Base-by-base conservation (phyloP, 2,329 filamentous ascomycete species). In the Sordariomycetes sp. region DNA sequence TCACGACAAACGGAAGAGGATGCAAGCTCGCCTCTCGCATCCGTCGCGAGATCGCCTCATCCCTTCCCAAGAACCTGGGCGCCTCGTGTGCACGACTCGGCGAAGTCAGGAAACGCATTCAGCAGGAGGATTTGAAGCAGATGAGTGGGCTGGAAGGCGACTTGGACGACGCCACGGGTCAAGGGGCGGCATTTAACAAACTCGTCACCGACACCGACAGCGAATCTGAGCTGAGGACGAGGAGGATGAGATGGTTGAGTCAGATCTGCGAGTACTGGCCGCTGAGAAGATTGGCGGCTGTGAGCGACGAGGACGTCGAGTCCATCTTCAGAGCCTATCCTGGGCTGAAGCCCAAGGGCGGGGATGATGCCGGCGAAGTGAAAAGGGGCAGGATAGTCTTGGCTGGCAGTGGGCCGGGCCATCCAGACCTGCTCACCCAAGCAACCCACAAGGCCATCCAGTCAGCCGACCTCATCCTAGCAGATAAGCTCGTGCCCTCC, bases 251-350 rank as follows among this genome's bases (percentile, higher is more conserved):
- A 38, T 98, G 92, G 92, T 68, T 98, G 2, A 77, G 83, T 15
- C 92, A 98, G 54, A 86, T 98, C 34, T 98, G 92, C 68, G 92
- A 98, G 64, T 98, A 98, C 61, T 98, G 92, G 92, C 88, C 92
- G 2, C 68, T 98, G 18, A 79, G 79, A 42, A 76, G 84, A 14
- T 72, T 98, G 2, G 86, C 87, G 7, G 69, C 72, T 26, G 81
- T 96, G 42, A 81, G 74, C 4, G 86, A 94, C 48, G 70, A 72
- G 8, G 88, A 96, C 45, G 78, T 95, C 6, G 76, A 85, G 12
- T 57, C 63, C 10, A 75, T 96, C 1, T 68, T 98, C n/a, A 64
- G 72, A 41, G 78, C 83, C 3, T 94, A 94, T 49, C 62, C 68
- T 5, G 50, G 49, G 37, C 36, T 44, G 50, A 32, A 50, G 44